Conservation (phyloP, 768 basidiomycete genomes). For the Phlebiopsis gigantea region DNA sequence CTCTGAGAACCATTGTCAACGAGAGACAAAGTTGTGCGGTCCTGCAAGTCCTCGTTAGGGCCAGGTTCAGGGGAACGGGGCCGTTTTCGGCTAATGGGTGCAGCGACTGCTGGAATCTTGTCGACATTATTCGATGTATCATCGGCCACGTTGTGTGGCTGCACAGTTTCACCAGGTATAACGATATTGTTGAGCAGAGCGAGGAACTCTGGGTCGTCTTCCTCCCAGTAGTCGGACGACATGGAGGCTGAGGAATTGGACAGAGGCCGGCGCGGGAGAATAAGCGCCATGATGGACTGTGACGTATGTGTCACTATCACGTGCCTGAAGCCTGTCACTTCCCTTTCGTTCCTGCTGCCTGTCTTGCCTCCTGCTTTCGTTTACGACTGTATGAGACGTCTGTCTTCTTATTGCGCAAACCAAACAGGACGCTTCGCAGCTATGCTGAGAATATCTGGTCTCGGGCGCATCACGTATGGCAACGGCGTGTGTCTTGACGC, state of each 20-base stretch:
- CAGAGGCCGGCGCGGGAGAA: background rate
- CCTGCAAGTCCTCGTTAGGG: conserved; percentile 23
- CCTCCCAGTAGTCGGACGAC: conserved; percentile 52
- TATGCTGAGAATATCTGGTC: background rate
- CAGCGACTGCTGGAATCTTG: conserved; percentile 14
- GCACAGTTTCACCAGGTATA: conserved; percentile 42
- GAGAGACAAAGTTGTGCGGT: conserved; percentile 9
- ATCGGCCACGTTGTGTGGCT: background rate
- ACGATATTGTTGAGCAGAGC: conserved; percentile 39
- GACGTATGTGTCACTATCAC: background rate
- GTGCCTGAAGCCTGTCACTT: background rate
- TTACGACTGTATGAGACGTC: too few relatives aligned
- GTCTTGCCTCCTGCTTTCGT: background rate
- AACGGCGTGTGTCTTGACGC: conserved; percentile 12
- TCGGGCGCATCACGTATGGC: conserved; percentile 10
- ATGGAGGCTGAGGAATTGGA: conserved; percentile 8
- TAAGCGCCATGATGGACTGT: background rate
- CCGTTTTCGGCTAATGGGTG: conserved; percentile 37
- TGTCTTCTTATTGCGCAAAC: too few relatives aligned
- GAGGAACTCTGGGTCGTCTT: conserved; percentile 50
- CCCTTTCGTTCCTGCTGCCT: background rate
- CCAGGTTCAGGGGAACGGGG: conserved; percentile 29
- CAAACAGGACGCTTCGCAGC: background rate
- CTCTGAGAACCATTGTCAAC: conserved; percentile 10
- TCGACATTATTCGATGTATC: background rate